phyloP scores from a whole-genome alignment of 75 land plant species.

The Azolla pinnata region DNA sequence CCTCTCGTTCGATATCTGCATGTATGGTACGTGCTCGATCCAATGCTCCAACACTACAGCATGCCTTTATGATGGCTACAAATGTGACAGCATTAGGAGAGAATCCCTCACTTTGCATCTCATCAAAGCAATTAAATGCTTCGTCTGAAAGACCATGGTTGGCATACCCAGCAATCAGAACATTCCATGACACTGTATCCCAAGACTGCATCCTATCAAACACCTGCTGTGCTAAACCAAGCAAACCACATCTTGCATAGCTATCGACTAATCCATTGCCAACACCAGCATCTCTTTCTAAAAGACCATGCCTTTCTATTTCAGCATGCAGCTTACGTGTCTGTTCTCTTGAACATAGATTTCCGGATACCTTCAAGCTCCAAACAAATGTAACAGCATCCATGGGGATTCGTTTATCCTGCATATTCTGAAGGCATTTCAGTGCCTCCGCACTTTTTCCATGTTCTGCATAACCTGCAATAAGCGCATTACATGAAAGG shows the following conservation, averaged over 20 bases:
- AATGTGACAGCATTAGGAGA: constrained; percentile 36
- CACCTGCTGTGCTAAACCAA: constrained; percentile 31
- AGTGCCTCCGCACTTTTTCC: constrained; percentile 38
- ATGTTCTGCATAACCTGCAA: constrained; percentile 42
- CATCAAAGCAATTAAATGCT: constrained; percentile 40
- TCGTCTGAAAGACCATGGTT: constrained; percentile 29
- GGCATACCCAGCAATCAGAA: constrained; percentile 18
- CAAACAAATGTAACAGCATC: no score
- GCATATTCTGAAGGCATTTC: constrained; percentile 37
- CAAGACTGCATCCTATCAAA: constrained; percentile 35
- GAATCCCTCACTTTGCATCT: constrained; percentile 28
- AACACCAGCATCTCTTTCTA: constrained; percentile 21
- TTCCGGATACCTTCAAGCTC: background rate
- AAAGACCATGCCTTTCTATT: background rate
- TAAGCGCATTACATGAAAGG: constrained; percentile 24
- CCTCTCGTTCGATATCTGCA: no score
- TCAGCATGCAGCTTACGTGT: background rate
- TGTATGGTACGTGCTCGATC: no score
- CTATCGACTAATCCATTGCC: constrained; percentile 54
- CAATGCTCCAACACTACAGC: no score
- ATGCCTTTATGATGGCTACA: no score
- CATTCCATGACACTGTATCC: constrained; percentile 9
- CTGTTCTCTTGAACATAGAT: background rate
- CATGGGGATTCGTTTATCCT: no score
- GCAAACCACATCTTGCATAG: constrained; percentile 48